These are phyloP conservation scores for Astrephomene gubernaculifera DNA, from an alignment of 139 green algal species.

Conservation along the genomic window DNA sequence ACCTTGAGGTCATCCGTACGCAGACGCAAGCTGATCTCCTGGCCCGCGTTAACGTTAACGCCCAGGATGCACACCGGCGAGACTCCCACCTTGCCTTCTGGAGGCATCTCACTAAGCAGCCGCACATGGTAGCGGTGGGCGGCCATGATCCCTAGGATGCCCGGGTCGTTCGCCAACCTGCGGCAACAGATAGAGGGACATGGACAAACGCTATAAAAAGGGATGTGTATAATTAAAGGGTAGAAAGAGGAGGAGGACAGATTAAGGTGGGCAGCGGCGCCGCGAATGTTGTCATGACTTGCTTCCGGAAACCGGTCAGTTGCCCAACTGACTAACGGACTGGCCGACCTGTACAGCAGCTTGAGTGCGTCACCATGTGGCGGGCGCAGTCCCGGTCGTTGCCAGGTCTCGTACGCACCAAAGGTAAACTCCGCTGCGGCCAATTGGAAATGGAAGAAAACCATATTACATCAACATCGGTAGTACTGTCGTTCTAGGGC, in stretches of 20 bases:
- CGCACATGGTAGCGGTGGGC: constrained; percentile 76
- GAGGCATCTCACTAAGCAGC: constrained; percentile 88
- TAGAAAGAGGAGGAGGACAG: not conserved
- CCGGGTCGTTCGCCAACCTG: constrained; percentile 73
- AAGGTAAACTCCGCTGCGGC: constrained; percentile 46
- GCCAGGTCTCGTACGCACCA: constrained; percentile 35
- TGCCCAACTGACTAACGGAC: not conserved
- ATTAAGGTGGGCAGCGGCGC: not conserved
- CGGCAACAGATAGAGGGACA: constrained; percentile 4
- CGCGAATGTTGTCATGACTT: not conserved
- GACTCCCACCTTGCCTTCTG: constrained; percentile 79
- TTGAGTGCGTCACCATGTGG: constrained; percentile 63
- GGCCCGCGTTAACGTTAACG: constrained; percentile 84
- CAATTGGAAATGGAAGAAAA: not conserved
- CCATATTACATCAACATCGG: too few species aligned
- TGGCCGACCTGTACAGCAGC: constrained; percentile 71
- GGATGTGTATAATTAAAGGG: not conserved
- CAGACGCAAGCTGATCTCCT: constrained; percentile 88
- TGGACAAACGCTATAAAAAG: not conserved
- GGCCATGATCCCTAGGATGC: constrained; percentile 83
- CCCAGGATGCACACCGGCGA: constrained; percentile 80
- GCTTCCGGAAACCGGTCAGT: too few species aligned
- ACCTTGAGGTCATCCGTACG: constrained; percentile 86
- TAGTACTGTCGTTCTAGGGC: too few species aligned
- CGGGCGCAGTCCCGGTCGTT: constrained; percentile 38